These are phyloP conservation scores for Termitomyces sp. DNA, from an alignment of 768 basidiomycete genomes.

Conservation along the genomic window DNA sequence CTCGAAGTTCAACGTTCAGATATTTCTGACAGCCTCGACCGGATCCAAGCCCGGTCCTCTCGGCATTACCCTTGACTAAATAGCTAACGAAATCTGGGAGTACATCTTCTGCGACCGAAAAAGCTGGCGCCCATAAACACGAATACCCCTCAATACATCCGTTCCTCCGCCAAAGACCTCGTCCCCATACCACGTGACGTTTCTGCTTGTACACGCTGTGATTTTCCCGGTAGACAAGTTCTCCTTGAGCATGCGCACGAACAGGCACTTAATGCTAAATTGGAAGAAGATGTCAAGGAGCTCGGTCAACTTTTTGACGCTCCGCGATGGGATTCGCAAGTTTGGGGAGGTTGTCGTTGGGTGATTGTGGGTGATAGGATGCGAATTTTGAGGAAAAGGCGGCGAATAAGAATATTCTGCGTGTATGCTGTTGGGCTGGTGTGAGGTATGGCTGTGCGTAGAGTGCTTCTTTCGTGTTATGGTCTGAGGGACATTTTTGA, in stretches of 20 bases:
- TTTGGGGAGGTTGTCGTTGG: slow-evolving; percentile 88
- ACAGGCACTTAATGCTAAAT: slow-evolving; percentile 96
- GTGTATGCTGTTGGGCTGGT: slow-evolving; percentile 92
- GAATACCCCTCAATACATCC: slow-evolving; percentile 96
- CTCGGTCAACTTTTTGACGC: slow-evolving; percentile 91
- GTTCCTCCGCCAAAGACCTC: slow-evolving; percentile 96
- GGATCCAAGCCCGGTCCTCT: slow-evolving; percentile 79
- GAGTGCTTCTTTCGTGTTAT: neutral
- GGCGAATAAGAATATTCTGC: slow-evolving; percentile 93
- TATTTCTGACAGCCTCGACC: slow-evolving; percentile 68
- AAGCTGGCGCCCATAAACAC: slow-evolving; percentile 80
- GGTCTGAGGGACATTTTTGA: slow-evolving; percentile 33
- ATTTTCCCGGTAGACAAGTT: slow-evolving; percentile 88
- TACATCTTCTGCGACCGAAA: slow-evolving; percentile 82
- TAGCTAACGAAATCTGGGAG: slow-evolving; percentile 99
- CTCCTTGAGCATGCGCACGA: slow-evolving; percentile 90
- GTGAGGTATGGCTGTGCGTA: slow-evolving; percentile 54
- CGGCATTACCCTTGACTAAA: slow-evolving; percentile 82
- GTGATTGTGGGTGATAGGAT: slow-evolving; percentile 97
- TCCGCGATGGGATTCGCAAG: slow-evolving; percentile 85
- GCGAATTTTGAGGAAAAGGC: slow-evolving; percentile 99
- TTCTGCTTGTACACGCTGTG: slow-evolving; percentile 93
- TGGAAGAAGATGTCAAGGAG: slow-evolving; percentile 99
- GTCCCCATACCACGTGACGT: slow-evolving; percentile 94
- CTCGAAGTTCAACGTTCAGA: slow-evolving; percentile 30